Percentiles rank a stretch among this genome's conserved stretches.
Evolutionary conservation across 179 eudicot genomes (phyloP).

Genomic region (Monotropa hypopitys): DNA sequence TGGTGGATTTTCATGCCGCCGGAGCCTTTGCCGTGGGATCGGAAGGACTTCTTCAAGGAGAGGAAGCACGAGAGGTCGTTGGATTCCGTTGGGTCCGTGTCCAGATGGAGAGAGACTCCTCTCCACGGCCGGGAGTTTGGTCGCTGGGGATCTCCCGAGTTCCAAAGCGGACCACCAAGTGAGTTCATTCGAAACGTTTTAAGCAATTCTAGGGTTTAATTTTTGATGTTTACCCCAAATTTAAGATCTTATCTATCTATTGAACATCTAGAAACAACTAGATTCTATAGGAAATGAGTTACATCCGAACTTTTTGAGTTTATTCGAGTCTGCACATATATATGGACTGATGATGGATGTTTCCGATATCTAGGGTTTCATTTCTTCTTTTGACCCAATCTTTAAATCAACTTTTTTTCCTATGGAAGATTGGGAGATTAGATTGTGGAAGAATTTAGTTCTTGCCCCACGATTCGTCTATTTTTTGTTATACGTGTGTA

Average conservation of each 20-base stretch:
- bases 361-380: not conserved
- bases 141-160: conserved; percentile 43
- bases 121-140: conserved; percentile 21
- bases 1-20: conserved; percentile 67
- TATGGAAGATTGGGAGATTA: not conserved
- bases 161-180: conserved; percentile 51
- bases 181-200: conserved; percentile 9
- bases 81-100: conserved; percentile 10
- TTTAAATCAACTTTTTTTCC: too few species aligned
- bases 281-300: not conserved
- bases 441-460: not conserved
- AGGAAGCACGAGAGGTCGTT: conserved; percentile 34
- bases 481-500: not conserved
- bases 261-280: not conserved
- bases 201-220: not conserved
- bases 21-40: conserved; percentile 83
- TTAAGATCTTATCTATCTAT: not conserved
- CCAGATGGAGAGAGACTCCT: conserved; percentile 56
- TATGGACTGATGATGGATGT: not conserved
- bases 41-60: conserved; percentile 60
- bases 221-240: not conserved
- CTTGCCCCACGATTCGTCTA: not conserved
- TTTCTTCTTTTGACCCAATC: not conserved
- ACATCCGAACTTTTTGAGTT: not conserved
- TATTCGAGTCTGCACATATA: not conserved